Evolutionary conservation across 306 rosid genomes (phyloP), one percentile per base, ranked within the genome.

Genomic region (Medicago lupulina): DNA sequence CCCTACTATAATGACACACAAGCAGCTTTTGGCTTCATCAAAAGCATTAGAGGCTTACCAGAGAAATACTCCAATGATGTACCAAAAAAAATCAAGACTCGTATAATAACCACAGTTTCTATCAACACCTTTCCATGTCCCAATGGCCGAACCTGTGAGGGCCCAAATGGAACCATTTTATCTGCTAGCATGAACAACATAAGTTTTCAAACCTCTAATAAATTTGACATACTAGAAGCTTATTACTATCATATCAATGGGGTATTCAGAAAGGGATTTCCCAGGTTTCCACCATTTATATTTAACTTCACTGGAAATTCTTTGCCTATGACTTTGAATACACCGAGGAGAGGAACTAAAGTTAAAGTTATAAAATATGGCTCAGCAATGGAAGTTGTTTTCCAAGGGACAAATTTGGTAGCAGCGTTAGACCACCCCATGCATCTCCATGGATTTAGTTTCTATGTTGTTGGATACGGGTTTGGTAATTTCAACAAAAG

Each of bases 401-500:
- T 23, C 38, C 64, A 58, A 58, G 36, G n/a, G 4, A 58, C 64
- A 23, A 58, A 58, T 58, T 13, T 58, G 64, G 7, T 58, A 23
- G 8, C 64, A 23, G 17, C 16, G 64, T 11, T 58, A 25, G 64
- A 58, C 39, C 64, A 58, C 23, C 64, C 64, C 16, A 58, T 58
- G 39, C 64, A 58, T 58, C 64, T 58, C 36, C 64, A 58, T 58
- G 64, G 64, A 58, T 23, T 23, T 58, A 58, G 16, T 23, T 58
- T 58, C 64, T 8, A 58, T 23, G 64, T 23, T 28, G 64, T 58
- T 23, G 64, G 64, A 11, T 23, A 11, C 14, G 64, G 64, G 36
- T 58, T 58, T 58, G 64, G 64, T 28, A 58, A 58, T 58, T 58
- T 58, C 16, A 58, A 58, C 39, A 23, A 12, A 23, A 58, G 64